A percentile compares a stretch with the other conserved stretches of the same genome.
Evolutionary conservation across 768 basidiomycete genomes (phyloP).

Genomic region (Boletus fagicola): DNA sequence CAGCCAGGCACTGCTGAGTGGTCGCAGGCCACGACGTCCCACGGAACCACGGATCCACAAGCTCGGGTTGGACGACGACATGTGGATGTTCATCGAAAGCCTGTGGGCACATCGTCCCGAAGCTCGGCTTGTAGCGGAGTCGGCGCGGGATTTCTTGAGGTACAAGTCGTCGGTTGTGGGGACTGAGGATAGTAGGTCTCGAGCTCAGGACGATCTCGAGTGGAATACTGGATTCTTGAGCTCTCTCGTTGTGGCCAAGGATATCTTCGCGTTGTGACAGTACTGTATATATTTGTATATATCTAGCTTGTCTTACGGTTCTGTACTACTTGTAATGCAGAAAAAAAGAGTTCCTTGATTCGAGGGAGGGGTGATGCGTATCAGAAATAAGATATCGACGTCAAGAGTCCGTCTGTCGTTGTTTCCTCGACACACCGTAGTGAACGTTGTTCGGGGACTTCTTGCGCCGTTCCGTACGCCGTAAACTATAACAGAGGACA

Average conservation of each 20-base stretch:
- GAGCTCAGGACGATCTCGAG: conserved; percentile 18
- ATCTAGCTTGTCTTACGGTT: not conserved
- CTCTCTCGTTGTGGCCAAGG: conserved; percentile 2
- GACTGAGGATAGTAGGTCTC: not conserved
- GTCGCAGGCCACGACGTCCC: conserved; percentile 22
- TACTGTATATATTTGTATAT: no score
- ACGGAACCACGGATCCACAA: not conserved
- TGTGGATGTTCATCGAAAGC: conserved; percentile 31
- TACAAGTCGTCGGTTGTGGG: conserved; percentile 13
- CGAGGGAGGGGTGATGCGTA: not conserved
- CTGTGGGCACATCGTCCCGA: conserved; percentile 32
- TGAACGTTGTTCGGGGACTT: not conserved
- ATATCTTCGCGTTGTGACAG: conserved; percentile 16
- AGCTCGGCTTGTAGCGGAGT: conserved; percentile 25
- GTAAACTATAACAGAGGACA: not conserved
- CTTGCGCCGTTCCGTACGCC: no score
- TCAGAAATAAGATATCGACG: not conserved
- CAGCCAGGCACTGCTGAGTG: conserved; percentile 15
- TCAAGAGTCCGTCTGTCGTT: not conserved
- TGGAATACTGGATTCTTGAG: conserved; percentile 28
- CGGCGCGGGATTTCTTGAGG: conserved; percentile 22
- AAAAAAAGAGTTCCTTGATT: not conserved
- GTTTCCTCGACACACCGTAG: not conserved
- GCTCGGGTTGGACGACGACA: conserved; percentile 30
- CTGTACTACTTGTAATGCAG: not conserved